A percentile compares a stretch with the other conserved stretches of the same genome.
Evolutionary conservation across 2,329 filamentous ascomycete genomes (phyloP).

Genomic region (Tolypocladium cylindrosporum): DNA sequence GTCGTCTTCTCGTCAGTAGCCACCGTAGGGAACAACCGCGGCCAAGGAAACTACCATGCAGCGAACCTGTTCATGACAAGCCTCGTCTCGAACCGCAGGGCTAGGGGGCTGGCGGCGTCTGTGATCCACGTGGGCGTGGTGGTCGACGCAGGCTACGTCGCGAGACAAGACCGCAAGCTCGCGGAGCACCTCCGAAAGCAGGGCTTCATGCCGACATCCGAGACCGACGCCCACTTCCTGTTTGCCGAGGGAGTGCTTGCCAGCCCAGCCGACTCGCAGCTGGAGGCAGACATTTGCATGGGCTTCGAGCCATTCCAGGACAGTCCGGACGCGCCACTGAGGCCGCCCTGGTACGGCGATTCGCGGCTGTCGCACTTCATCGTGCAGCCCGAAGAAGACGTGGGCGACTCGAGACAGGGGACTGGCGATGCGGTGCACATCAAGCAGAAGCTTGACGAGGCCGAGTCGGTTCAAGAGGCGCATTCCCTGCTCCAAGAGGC

Average conservation of each 20-base stretch:
- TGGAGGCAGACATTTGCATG: not conserved
- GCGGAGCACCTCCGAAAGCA: not conserved
- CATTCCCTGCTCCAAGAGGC: not conserved
- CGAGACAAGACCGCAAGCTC: constrained; percentile 1
- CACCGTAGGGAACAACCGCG: constrained; percentile 22
- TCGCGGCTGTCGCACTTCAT: not conserved
- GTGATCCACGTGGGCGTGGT: constrained; percentile 28
- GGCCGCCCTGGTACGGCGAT: not conserved
- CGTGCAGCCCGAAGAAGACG: not conserved
- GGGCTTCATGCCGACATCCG: not conserved
- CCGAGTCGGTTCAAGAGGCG: not conserved
- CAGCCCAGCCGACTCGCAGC: not conserved
- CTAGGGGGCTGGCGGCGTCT: constrained; percentile 23
- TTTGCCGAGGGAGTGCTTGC: not conserved
- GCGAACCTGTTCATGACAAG: constrained; percentile 27
- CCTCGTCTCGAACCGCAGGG: constrained; percentile 15
- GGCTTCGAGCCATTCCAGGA: not conserved
- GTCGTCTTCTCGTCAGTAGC: constrained; percentile 28
- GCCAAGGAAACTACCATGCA: constrained; percentile 27
- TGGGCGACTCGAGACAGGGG: not conserved
- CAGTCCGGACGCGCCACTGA: not conserved
- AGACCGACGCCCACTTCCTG: not conserved
- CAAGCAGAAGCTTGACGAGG: not conserved
- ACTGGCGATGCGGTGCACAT: not conserved
- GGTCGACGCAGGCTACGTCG: constrained; percentile 31